These are phyloP conservation scores for Aspergillus melleus DNA, from an alignment of 2,329 filamentous ascomycete species.

Conservation along the genomic window DNA sequence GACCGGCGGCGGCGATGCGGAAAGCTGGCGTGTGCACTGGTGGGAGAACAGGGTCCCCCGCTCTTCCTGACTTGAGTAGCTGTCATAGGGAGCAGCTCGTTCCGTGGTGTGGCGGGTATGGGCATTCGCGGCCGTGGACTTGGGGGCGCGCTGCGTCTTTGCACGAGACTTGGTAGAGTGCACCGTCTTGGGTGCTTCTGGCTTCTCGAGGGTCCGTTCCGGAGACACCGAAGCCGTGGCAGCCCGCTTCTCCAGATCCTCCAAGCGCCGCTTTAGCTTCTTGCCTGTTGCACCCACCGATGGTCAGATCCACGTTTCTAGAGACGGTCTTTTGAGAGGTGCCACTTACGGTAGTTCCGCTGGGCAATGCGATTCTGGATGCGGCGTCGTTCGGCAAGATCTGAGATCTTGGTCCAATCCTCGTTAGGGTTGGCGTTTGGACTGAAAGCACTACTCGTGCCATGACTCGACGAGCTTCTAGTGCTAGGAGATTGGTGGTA, in stretches of 20 bases:
- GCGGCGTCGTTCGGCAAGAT: conserved; percentile 86
- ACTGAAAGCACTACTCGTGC: conserved; percentile 92
- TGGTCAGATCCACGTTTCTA: neutral
- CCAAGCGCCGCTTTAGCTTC: conserved; percentile 67
- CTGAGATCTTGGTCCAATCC: conserved; percentile 99
- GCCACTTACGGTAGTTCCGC: conserved; percentile 83
- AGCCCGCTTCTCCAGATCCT: conserved; percentile 63
- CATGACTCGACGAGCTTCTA: conserved; percentile 69
- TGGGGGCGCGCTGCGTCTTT: conserved; percentile 26
- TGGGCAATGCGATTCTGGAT: conserved; percentile 98
- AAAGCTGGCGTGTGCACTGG: conserved; percentile 60
- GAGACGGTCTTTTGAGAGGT: neutral
- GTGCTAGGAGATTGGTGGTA: conserved; percentile 39
- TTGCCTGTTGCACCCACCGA: conserved; percentile 49
- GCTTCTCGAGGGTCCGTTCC: conserved; percentile 58
- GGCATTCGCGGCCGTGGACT: conserved; percentile 24
- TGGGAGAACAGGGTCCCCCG: conserved; percentile 55
- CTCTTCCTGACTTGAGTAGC: conserved; percentile 45
- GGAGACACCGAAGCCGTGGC: conserved; percentile 62
- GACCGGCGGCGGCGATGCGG: conserved; percentile 57
- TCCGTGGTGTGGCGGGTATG: conserved; percentile 27
- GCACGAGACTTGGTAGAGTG: conserved; percentile 26
- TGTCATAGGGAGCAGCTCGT: conserved; percentile 36
- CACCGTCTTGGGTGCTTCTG: conserved; percentile 38
- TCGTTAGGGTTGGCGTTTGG: conserved; percentile 93